Evolutionary conservation across 1,139 yeast species (phyloP).

Genomic region (Pneumocystis sp.): DNA sequence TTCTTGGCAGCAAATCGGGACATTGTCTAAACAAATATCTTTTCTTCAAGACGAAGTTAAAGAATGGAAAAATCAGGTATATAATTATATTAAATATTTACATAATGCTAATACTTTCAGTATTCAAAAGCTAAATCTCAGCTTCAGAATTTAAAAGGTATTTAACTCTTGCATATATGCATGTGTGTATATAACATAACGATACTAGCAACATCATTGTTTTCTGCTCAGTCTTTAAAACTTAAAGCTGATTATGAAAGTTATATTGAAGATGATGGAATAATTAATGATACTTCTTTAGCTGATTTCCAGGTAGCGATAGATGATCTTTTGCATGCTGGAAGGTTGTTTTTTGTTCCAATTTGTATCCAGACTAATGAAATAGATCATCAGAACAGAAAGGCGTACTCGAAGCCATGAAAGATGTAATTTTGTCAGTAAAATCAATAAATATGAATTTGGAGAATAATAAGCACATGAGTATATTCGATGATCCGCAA

Average conservation of each 20-base stretch:
- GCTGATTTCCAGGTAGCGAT: constrained; percentile 22
- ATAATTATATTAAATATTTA: constrained; percentile 19
- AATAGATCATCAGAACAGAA: constrained; percentile 10
- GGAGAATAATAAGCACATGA: constrained; percentile 25
- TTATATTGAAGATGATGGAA: constrained; percentile 17
- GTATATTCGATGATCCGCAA: neutral
- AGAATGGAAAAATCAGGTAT: constrained; percentile 26
- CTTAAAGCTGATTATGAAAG: neutral
- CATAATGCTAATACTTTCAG: constrained; percentile 20
- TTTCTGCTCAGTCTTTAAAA: constrained; percentile 1
- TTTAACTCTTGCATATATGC: neutral
- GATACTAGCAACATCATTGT: neutral
- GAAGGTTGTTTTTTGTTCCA: constrained; percentile 15
- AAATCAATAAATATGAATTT: constrained; percentile 26
- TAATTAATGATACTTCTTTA: constrained; percentile 18
- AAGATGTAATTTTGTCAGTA: constrained; percentile 25
- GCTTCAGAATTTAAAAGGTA: constrained; percentile 4
- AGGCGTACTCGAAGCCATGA: constrained; percentile 22
- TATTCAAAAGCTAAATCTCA: constrained; percentile 15
- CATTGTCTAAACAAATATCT: constrained; percentile 19
- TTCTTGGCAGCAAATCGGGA: constrained; percentile 18
- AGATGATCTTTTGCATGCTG: constrained; percentile 23
- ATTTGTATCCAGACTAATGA: neutral
- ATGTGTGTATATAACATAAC: neutral
- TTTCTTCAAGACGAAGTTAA: constrained; percentile 24